These are phyloP conservation scores for Phytophthora rubi DNA, from an alignment of 352 stramenopile species.

Conservation along the genomic window DNA sequence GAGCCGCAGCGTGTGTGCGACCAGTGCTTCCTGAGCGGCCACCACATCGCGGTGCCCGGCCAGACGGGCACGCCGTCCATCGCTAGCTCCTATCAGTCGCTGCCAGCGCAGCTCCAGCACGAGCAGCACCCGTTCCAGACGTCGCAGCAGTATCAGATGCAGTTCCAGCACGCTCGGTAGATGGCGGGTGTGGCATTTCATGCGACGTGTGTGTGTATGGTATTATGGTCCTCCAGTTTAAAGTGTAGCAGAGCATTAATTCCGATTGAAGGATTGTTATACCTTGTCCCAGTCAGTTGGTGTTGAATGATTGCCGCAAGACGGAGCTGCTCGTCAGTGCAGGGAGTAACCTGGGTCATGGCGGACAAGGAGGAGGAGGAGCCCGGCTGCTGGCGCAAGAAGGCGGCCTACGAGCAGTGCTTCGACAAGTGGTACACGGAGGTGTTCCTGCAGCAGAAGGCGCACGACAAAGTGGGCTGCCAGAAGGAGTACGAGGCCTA, in stretches of 20 bases:
- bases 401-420: slow-evolving; percentile 81
- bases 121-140: slow-evolving; percentile 44
- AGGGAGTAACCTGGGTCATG: slow-evolving; percentile 11
- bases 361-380: slow-evolving; percentile 42
- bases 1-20: slow-evolving; percentile 83
- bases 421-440: slow-evolving; percentile 90
- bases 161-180: slow-evolving; percentile 41
- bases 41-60: slow-evolving; percentile 53
- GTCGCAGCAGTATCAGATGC: slow-evolving; percentile 42
- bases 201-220: slow-evolving; percentile 15
- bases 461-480: slow-evolving; percentile 71
- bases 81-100: slow-evolving; percentile 48
- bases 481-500: slow-evolving; percentile 86
- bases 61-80: slow-evolving; percentile 41
- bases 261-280: slow-evolving; percentile 43
- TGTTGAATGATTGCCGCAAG: slow-evolving; percentile 10
- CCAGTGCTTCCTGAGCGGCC: slow-evolving; percentile 77
- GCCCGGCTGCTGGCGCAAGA: slow-evolving; percentile 72
- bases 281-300: slow-evolving; percentile 25
- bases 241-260: slow-evolving; percentile 36
- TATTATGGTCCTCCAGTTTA: neutral
- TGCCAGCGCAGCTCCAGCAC: slow-evolving; percentile 45
- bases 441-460: slow-evolving; percentile 85
- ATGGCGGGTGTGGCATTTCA: slow-evolving; percentile 2
- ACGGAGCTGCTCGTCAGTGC: neutral